phyloP scores from a whole-genome alignment of 176 grass and related monocot species.

The Aegilops sharonensis region DNA sequence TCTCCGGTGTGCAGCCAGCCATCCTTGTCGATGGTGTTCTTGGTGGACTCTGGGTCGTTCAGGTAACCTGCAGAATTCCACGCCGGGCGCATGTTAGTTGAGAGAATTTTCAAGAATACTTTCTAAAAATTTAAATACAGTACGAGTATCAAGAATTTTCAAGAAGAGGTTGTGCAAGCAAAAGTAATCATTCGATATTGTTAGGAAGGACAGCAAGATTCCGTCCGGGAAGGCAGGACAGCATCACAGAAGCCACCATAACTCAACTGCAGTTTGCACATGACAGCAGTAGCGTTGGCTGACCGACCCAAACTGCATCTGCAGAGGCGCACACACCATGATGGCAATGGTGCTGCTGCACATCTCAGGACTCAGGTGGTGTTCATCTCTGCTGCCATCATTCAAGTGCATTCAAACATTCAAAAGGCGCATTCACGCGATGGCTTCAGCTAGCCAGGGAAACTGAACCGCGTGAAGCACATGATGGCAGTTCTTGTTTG shows the following conservation, averaged over 20 bases:
- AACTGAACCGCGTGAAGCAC: background rate
- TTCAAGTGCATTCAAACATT: background rate
- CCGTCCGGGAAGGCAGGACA: background rate
- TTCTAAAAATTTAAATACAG: background rate
- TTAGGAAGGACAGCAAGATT: background rate
- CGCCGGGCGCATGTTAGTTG: background rate
- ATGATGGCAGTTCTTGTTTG: background rate
- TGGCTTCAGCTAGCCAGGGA: background rate
- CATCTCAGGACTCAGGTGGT: conserved; percentile 16
- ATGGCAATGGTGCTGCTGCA: background rate
- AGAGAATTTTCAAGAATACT: background rate
- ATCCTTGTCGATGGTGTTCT: conserved; percentile 86
- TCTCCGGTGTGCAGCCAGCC: conserved; percentile 97
- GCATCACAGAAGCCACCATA: background rate
- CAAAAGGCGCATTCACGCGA: background rate
- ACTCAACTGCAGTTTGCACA: background rate
- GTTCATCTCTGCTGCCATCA: conserved; percentile 1
- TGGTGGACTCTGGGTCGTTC: conserved; percentile 73
- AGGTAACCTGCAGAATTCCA: conserved; percentile 63
- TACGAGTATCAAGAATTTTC: background rate
- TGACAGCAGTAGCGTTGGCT: background rate
- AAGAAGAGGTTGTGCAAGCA: background rate
- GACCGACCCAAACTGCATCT: background rate
- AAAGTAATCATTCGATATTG: background rate
- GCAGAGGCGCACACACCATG: background rate